These are phyloP conservation scores for Suhomyces yuchorum DNA, from an alignment of 1,139 yeast species.

Conservation along the genomic window DNA sequence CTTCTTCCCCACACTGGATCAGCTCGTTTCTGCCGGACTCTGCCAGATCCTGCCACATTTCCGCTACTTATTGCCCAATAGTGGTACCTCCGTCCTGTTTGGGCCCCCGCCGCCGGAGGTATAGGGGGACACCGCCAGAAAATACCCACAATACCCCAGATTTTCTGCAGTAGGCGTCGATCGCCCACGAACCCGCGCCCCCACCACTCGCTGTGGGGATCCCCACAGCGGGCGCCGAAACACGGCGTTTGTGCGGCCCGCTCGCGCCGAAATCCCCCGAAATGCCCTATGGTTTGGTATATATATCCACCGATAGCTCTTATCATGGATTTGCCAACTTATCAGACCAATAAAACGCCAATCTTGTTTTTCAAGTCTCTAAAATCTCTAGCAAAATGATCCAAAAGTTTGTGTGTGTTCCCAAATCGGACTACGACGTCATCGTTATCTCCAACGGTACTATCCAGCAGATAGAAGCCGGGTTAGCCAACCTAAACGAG, in stretches of 20 bases:
- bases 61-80: neutral
- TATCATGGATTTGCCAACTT: slow-evolving; percentile 11
- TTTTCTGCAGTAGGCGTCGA: neutral
- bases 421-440: slow-evolving; percentile 37
- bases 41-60: neutral
- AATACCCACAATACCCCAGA: neutral
- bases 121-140: neutral
- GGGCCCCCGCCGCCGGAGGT: too few relatives aligned
- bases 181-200: neutral
- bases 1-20: too few relatives aligned
- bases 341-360: slow-evolving; percentile 22
- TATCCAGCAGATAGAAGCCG: slow-evolving; percentile 33
- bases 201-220: slow-evolving; percentile 6
- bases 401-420: slow-evolving; percentile 40
- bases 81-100: too few relatives aligned
- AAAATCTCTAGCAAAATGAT: slow-evolving; percentile 25
- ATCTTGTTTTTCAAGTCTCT: neutral
- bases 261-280: slow-evolving; percentile 3
- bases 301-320: slow-evolving; percentile 10
- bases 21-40: neutral
- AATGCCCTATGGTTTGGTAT: slow-evolving; percentile 11
- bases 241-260: slow-evolving; percentile 13
- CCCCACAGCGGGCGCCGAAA: neutral
- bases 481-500: slow-evolving; percentile 28
- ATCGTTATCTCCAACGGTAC: slow-evolving; percentile 41